Evolutionary conservation across 2,329 filamentous ascomycete genomes (phyloP).

Genomic region (Aureobasidium pullulans): DNA sequence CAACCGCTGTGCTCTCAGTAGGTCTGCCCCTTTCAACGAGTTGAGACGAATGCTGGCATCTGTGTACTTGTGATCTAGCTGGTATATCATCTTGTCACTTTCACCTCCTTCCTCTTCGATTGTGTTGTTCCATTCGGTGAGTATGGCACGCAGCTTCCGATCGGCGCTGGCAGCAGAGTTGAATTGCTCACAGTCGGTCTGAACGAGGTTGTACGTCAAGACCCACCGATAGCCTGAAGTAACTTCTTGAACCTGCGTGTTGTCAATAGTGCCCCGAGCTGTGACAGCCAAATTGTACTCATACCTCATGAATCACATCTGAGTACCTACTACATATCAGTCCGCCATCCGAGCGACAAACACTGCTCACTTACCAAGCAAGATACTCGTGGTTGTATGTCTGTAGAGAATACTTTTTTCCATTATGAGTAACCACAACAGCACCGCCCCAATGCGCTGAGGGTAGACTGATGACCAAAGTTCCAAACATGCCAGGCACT

Average conservation of each 20-base stretch:
- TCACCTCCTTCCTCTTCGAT: not conserved
- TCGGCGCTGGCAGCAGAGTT: not conserved
- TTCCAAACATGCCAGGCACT: slow-evolving; percentile 20
- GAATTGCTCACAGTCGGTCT: slow-evolving; percentile 15
- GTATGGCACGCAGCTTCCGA: not conserved
- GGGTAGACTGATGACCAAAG: slow-evolving; percentile 20
- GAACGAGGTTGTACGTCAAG: slow-evolving; percentile 47
- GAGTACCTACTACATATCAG: slow-evolving; percentile 37
- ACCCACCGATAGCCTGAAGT: slow-evolving; percentile 43
- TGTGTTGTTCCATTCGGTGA: slow-evolving; percentile 5
- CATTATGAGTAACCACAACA: slow-evolving; percentile 15
- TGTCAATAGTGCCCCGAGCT: not conserved
- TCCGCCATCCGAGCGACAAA: not conserved
- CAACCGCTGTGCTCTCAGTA: slow-evolving; percentile 18
- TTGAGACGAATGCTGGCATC: slow-evolving; percentile 19
- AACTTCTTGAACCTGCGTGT: slow-evolving; percentile 29
- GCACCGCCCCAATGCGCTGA: slow-evolving; percentile 19
- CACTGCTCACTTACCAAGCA: slow-evolving; percentile 25
- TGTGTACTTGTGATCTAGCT: slow-evolving; percentile 25
- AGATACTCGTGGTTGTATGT: slow-evolving; percentile 26
- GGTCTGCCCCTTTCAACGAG: slow-evolving; percentile 23
- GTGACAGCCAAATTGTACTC: not conserved
- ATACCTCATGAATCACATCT: slow-evolving; percentile 45
- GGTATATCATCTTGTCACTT: slow-evolving; percentile 17
- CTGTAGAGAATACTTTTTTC: slow-evolving; percentile 13